Evolutionary conservation across 1,284 basidiomycete species (phyloP), one percentile per base, ranked within the genome.

Genomic region (Ceratobasidium sp.): DNA sequence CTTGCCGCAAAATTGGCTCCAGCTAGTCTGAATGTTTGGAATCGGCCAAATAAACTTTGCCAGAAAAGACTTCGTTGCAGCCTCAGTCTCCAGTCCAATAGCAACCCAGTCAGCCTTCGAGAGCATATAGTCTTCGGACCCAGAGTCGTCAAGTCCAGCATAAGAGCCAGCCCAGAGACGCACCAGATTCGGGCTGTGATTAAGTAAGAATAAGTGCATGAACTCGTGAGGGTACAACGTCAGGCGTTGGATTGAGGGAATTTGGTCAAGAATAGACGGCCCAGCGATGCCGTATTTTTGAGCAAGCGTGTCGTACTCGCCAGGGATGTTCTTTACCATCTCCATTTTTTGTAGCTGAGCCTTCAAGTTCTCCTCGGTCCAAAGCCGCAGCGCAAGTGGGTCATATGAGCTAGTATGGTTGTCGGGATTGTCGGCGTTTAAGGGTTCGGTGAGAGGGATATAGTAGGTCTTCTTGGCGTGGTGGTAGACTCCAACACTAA

Each of bases 251-350:
- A 74, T 60, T 1, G 57, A 73, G 15, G 71, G 71, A 44, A 63
- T 62, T 4, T 31, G 71, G 24, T 63, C 77, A 0, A 86, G 81
- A 1, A 85, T 33, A 0, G 84, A 81, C 0, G 83, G 56, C 0
- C 83, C 84, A 54, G 86, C 87, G 75, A 87, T 83, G 1, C 86
- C 84, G 64, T 81, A 85, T 7, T 73, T 9, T 63, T 81, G 83
- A 5, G 85, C 75, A 0, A 84, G 80, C 0, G 75, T 45, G 1
- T 60, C 31, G 29, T 33, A n/a, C 17, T 41, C 47, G 11, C n/a
- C n/a, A n/a, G 31, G 27, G 19, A 36, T 44, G 17, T 54, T 64
- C 9, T 4, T 2, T 1, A 33, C 41, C 17, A 5, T 22, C 1
- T 27, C 47, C 9, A 75, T 67, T 19, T 50, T 24, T 14, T 24